These are phyloP conservation scores for Aspergillus taichungensis DNA, from an alignment of 495 filamentous ascomycete genomes.

Conservation along the genomic window DNA sequence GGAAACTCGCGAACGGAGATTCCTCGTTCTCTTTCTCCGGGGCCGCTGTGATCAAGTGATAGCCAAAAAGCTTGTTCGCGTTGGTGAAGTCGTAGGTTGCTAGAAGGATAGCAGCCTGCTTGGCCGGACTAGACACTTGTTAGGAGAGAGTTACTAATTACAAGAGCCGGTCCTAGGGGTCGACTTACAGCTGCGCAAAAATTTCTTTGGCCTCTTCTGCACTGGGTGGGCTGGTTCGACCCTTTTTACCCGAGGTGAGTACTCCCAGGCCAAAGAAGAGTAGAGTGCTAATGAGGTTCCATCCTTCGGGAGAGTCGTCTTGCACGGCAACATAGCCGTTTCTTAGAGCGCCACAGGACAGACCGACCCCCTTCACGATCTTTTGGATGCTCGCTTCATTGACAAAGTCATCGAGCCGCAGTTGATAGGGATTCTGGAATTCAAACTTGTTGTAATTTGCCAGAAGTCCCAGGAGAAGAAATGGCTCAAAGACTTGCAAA, in stretches of 20 bases:
- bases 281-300: slow-evolving; percentile 72
- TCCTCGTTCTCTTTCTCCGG: slow-evolving; percentile 58
- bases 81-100: slow-evolving; percentile 89
- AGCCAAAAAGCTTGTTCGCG: slow-evolving; percentile 92
- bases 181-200: slow-evolving; percentile 62
- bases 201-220: slow-evolving; percentile 69
- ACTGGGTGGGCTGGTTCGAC: slow-evolving; percentile 41
- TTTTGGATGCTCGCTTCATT: slow-evolving; percentile 82
- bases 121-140: slow-evolving; percentile 51
- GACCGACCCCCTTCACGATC: slow-evolving; percentile 65
- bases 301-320: slow-evolving; percentile 86
- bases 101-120: slow-evolving; percentile 69
- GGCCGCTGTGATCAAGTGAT: slow-evolving; percentile 60
- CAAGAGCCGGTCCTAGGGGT: too few species aligned
- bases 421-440: slow-evolving; percentile 92
- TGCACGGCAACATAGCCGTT: slow-evolving; percentile 80
- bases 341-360: slow-evolving; percentile 54
- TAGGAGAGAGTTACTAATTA: slow-evolving; percentile 15
- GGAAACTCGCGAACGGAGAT: slow-evolving; percentile 68
- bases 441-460: slow-evolving; percentile 99
- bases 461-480: slow-evolving; percentile 77
- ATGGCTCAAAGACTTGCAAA: slow-evolving; percentile 58
- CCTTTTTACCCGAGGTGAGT: slow-evolving; percentile 59
- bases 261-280: slow-evolving; percentile 76
- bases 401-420: slow-evolving; percentile 94